These are phyloP conservation scores for Myxozyma sirexii DNA, from an alignment of 805 yeast genomes.

Conservation along the genomic window DNA sequence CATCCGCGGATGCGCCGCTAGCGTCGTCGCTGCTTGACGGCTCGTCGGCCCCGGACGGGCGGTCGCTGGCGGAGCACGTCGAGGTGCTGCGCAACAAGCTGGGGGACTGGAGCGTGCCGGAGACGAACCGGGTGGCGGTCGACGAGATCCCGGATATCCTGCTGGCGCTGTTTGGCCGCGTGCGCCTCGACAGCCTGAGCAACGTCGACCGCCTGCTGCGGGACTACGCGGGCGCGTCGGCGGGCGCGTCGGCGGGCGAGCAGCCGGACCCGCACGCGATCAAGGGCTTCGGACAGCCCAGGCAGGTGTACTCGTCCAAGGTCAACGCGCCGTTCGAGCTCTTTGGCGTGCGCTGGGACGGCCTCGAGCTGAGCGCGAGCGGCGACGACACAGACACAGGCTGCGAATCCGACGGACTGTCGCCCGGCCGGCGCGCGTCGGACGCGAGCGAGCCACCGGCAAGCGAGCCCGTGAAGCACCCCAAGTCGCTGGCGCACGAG, in stretches of 20 bases:
- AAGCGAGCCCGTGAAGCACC: background rate
- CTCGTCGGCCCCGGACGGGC: background rate
- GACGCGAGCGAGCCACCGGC: no score
- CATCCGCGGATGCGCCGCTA: background rate
- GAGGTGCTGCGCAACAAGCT: background rate
- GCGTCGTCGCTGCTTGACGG: slow-evolving; percentile 1
- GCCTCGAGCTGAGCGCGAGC: background rate
- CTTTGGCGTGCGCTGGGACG: slow-evolving; percentile 23
- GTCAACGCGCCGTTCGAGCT: slow-evolving; percentile 29
- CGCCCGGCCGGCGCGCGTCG: no score
- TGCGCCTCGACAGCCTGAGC: slow-evolving; percentile 12
- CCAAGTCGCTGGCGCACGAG: background rate
- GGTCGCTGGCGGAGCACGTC: slow-evolving; percentile 1
- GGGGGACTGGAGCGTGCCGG: slow-evolving; percentile 21
- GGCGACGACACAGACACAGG: background rate
- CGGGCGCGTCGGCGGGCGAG: background rate
- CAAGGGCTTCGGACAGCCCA: slow-evolving; percentile 18
- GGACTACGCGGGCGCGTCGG: background rate
- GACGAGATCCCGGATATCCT: slow-evolving; percentile 24
- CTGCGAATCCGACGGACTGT: no score
- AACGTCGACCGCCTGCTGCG: background rate
- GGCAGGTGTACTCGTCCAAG: slow-evolving; percentile 16
- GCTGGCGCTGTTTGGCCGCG: slow-evolving; percentile 22
- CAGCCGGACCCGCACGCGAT: background rate
- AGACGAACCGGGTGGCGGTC: slow-evolving; percentile 4